Conservation (phyloP, 768 basidiomycete species). For the Hygrophoropsis aurantiaca region DNA sequence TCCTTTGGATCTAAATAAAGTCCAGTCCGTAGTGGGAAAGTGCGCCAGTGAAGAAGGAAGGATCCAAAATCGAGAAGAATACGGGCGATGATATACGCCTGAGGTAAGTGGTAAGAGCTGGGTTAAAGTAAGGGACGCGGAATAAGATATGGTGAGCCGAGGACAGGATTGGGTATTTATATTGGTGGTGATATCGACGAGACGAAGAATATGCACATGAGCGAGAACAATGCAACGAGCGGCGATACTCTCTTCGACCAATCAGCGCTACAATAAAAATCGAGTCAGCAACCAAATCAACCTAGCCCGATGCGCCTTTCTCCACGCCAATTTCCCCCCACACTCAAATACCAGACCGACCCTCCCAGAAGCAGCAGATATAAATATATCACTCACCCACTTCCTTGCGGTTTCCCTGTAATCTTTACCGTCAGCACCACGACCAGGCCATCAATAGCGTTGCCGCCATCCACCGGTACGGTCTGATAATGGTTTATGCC, state of each 20-base stretch:
- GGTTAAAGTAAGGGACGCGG: too few relatives aligned
- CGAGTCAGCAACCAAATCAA: not conserved
- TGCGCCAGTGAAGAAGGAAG: too few relatives aligned
- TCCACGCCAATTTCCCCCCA: not conserved
- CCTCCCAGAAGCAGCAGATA: not conserved
- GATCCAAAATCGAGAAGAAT: too few relatives aligned
- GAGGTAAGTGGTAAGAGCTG: too few relatives aligned
- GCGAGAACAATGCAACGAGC: constrained; percentile 6
- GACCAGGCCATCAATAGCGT: constrained; percentile 79
- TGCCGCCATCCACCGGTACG: constrained; percentile 51
- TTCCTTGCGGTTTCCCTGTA: constrained; percentile 32
- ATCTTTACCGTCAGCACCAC: constrained; percentile 77
- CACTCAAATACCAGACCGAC: not conserved
- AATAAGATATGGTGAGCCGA: too few relatives aligned
- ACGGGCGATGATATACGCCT: too few relatives aligned
- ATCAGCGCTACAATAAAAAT: constrained; percentile 11
- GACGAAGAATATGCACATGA: constrained; percentile 9
- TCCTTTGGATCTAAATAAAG: too few relatives aligned
- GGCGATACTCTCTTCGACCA: constrained; percentile 8
- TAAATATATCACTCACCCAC: constrained; percentile 16
- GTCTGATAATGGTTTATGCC: constrained; percentile 67
- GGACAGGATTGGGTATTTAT: too few relatives aligned
- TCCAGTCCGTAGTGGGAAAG: too few relatives aligned
- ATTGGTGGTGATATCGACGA: constrained; percentile 17
- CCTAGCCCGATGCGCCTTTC: not conserved